Percentiles rank a stretch among this genome's conserved stretches.
Conservation (phyloP, 2,329 filamentous ascomycete genomes). For the Aspergillus transmontanensis region DNA sequence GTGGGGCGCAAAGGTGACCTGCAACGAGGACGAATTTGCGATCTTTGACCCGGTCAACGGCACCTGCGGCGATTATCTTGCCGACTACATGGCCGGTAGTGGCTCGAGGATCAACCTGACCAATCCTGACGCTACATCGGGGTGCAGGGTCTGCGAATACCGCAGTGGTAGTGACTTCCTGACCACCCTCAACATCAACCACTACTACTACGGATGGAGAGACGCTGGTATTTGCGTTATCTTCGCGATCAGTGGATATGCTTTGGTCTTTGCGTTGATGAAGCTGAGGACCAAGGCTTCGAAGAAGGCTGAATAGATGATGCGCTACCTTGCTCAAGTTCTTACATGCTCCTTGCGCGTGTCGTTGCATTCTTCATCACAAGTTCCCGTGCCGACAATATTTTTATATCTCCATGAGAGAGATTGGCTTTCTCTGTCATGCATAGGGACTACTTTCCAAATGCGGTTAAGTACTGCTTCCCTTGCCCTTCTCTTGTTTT, state of each 20-base stretch:
- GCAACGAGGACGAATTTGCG: conserved; percentile 28
- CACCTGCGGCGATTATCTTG: conserved; percentile 60
- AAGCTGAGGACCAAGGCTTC: conserved; percentile 38
- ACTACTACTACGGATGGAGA: conserved; percentile 68
- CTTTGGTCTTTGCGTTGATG: conserved; percentile 45
- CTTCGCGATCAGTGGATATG: conserved; percentile 59
- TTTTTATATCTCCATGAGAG: accelerated
- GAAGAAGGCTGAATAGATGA: conserved; percentile 34
- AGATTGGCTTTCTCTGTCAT: neutral
- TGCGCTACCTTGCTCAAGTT: accelerated
- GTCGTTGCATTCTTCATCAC: no score
- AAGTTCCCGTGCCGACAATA: neutral
- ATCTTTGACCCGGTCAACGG: conserved; percentile 39
- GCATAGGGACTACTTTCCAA: neutral
- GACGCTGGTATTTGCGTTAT: conserved; percentile 62
- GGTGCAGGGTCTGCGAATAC: conserved; percentile 65
- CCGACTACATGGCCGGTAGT: conserved; percentile 50
- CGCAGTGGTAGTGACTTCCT: conserved; percentile 62
- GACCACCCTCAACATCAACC: conserved; percentile 58
- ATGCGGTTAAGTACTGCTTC: neutral
- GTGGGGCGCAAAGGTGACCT: conserved; percentile 27
- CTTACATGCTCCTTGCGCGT: no score
- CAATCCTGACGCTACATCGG: conserved; percentile 59
- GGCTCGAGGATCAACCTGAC: conserved; percentile 56
- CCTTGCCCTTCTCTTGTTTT: neutral